Evolutionary conservation across 352 stramenopile genomes (phyloP).

Genomic region (Halophytophthora polymorphica): DNA sequence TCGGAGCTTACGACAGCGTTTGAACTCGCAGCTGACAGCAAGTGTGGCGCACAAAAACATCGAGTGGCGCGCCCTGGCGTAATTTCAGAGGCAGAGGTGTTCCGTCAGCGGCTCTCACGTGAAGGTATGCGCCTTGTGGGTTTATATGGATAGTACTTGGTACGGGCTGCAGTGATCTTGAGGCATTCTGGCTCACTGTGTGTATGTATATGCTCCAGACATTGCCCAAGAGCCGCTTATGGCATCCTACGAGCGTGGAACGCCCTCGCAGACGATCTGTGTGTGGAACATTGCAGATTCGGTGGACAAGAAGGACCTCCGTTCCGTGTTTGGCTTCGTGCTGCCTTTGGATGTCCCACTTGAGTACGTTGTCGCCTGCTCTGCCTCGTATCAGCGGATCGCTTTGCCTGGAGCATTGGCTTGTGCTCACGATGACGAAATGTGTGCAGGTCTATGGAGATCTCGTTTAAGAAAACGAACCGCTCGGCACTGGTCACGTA

Average conservation of each 20-base stretch:
- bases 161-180: too few species aligned
- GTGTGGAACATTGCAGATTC: constrained; percentile 43
- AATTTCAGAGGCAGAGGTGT: constrained; percentile 58
- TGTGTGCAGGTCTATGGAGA: constrained; percentile 17
- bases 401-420: neutral
- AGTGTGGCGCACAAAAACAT: neutral
- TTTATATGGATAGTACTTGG: neutral
- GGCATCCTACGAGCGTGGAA: constrained; percentile 30
- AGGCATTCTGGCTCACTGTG: neutral
- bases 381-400: neutral
- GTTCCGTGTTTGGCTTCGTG: constrained; percentile 54
- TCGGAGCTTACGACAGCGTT: constrained; percentile 25
- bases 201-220: constrained; percentile 13
- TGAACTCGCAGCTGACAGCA: constrained; percentile 11
- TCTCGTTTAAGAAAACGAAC: constrained; percentile 7
- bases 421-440: neutral
- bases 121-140: constrained; percentile 24
- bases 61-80: constrained; percentile 36
- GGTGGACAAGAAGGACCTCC: constrained; percentile 52
- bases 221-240: constrained; percentile 33
- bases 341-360: constrained; percentile 35
- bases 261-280: constrained; percentile 21
- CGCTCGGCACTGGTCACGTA: constrained; percentile 20
- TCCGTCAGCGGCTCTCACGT: constrained; percentile 26
- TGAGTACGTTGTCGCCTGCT: constrained; percentile 22